Base-by-base conservation (phyloP, 2,329 filamentous ascomycete species). In the Penicillium sp. region DNA sequence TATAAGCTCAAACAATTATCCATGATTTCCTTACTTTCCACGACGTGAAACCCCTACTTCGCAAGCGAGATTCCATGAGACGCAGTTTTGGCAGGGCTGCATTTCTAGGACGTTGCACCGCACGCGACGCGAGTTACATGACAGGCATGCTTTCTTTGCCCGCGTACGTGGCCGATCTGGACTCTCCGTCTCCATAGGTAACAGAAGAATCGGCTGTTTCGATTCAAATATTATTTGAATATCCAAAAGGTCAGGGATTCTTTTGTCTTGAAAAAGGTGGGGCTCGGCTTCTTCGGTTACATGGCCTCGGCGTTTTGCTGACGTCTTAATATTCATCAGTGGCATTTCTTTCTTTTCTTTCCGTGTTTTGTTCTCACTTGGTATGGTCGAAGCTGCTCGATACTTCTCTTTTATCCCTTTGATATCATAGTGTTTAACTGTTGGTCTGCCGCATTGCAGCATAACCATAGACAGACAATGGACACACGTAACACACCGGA, bases 61-160 rank as follows among this genome's bases (percentile, higher is more conserved):
- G 61, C 77, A 80, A 10, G 69, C 55, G 2, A 73, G 66, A 49
- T 73, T 71, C 49, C 70, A 70, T 5, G 71, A 59, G 33, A 70
- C 62, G 55, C 78, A 80, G 55, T 79, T 79, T 38, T 69, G 66
- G 59, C 77, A 80, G 6, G 77, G 77, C n/a, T 72, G 77, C 55
- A 65, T 68, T 43, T 79, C 75, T 13, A 76, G 70, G n/a, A 79
- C 78, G 68, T 80, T 75, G 60, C 78, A 80, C 52, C 77, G 77
- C 36, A 80, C 77, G 35, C 77, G 72, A 33, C 77, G 74, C n/a
- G 74, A 67, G 57, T 80, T 79, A 60, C 78, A 80, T 25, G 74
- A 72, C 38, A 73, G 68, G 58, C 78, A 80, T 8, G 78, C 77
- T 57, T 77, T 68, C 58, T 75, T 77, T 31, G 78, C 77, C 44